phyloP scores from a whole-genome alignment of 2,329 filamentous ascomycete genomes.

The Neurospora sp. region DNA sequence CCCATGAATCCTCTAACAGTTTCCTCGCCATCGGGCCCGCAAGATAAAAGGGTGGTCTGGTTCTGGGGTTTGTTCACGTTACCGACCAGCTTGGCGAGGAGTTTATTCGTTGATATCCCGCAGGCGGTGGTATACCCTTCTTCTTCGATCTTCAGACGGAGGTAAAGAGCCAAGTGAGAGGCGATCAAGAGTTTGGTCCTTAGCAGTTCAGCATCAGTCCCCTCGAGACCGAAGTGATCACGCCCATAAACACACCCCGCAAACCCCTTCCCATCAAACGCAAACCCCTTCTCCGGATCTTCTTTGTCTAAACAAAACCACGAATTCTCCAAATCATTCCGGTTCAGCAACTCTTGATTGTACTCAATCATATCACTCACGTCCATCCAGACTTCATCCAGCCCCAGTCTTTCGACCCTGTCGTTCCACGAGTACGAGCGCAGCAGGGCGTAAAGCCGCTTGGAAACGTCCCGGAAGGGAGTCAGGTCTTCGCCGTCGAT shows the following conservation, averaged over 20 bases:
- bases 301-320: constrained; percentile 70
- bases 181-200: constrained; percentile 55
- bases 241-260: constrained; percentile 47
- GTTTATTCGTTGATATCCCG: constrained; percentile 79
- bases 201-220: constrained; percentile 26
- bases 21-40: constrained; percentile 42
- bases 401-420: constrained; percentile 72
- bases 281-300: constrained; percentile 73
- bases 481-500: constrained; percentile 80
- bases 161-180: constrained; percentile 68
- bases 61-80: constrained; percentile 76
- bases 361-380: constrained; percentile 80
- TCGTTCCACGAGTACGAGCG: constrained; percentile 66
- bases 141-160: constrained; percentile 63
- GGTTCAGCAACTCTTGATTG: constrained; percentile 65
- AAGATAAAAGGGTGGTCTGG: constrained; percentile 66
- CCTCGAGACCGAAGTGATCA: not conserved
- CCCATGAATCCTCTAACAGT: constrained; percentile 64
- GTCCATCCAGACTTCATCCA: constrained; percentile 84
- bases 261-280: constrained; percentile 60
- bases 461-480: constrained; percentile 78
- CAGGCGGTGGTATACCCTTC: constrained; percentile 81
- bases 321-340: constrained; percentile 50
- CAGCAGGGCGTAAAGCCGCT: constrained; percentile 66
- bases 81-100: constrained; percentile 77